Evolutionary conservation across 176 grass and related monocot species (phyloP).

Genomic region (Hyparrhenia diplandra): DNA sequence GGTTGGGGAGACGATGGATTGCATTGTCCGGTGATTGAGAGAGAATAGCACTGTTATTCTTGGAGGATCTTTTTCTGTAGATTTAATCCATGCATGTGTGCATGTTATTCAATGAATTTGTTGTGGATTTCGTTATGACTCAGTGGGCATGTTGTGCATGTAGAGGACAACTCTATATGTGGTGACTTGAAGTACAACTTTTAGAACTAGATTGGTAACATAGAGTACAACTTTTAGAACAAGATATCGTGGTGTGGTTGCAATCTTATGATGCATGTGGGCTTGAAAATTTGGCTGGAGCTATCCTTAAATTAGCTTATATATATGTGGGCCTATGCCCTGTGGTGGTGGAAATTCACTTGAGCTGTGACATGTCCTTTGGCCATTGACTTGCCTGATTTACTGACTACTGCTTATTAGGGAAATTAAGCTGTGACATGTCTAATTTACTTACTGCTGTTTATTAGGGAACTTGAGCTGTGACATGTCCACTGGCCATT

Average conservation of each 20-base stretch:
- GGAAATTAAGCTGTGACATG: background rate
- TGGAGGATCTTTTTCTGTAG: background rate
- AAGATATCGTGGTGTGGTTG: background rate
- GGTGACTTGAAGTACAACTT: background rate
- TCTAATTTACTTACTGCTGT: background rate
- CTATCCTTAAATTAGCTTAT: background rate
- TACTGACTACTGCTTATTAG: background rate
- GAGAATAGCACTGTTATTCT: background rate
- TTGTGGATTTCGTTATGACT: background rate
- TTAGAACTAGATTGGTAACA: background rate
- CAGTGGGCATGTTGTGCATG: background rate
- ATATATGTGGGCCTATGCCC: background rate
- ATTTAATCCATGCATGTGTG: background rate
- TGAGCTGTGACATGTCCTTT: background rate
- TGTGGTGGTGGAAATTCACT: background rate
- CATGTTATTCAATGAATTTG: background rate
- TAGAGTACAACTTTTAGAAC: background rate
- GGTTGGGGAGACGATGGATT: background rate
- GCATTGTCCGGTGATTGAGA: background rate
- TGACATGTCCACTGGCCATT: background rate
- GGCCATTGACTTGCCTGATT: background rate
- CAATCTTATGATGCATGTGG: background rate
- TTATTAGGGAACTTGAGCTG: background rate
- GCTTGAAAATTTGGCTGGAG: background rate
- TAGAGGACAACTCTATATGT: background rate